Percentiles rank a stretch among this genome's conserved stretches.
phyloP scores from a whole-genome alignment of 2,329 filamentous ascomycete species.

The Ceratocystis variospora region DNA sequence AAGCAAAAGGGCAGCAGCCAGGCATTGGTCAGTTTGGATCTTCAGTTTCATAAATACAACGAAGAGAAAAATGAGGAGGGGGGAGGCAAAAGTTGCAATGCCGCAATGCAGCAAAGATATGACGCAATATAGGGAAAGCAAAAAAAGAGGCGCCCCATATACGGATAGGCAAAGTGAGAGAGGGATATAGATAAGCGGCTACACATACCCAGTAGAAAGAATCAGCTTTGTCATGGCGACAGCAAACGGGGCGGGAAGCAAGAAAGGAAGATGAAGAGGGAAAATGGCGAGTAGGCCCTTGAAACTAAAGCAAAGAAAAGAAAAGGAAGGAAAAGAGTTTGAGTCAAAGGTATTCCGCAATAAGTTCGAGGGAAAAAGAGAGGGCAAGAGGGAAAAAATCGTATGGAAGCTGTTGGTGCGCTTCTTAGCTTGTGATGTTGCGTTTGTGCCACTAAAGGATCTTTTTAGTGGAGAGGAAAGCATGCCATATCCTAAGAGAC shows the following conservation, averaged over 20 bases:
- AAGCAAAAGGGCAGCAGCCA: background rate
- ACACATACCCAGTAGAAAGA: constrained; percentile 63
- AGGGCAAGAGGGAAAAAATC: background rate
- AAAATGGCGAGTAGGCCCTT: background rate
- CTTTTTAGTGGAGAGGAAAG: constrained; percentile 7
- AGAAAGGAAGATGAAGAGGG: background rate
- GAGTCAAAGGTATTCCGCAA: background rate
- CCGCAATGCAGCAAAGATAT: background rate
- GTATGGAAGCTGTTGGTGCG: background rate
- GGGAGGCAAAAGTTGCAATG: background rate
- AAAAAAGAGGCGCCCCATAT: background rate
- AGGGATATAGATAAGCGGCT: background rate
- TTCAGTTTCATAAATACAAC: constrained; percentile 18
- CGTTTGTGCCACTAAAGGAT: constrained; percentile 6
- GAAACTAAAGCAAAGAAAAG: background rate
- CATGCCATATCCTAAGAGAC: background rate
- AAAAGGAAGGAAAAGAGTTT: background rate
- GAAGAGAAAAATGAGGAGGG: background rate
- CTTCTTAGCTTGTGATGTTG: background rate
- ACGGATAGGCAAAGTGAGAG: background rate
- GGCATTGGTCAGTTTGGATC: background rate
- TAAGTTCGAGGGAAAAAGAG: background rate
- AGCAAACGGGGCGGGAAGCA: background rate
- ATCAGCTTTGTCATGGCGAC: constrained; percentile 55
- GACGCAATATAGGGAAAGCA: background rate